Evolutionary conservation across 1,284 basidiomycete species (phyloP), one percentile per base, ranked within the genome.

Genomic region (Veloboletus limbatus): DNA sequence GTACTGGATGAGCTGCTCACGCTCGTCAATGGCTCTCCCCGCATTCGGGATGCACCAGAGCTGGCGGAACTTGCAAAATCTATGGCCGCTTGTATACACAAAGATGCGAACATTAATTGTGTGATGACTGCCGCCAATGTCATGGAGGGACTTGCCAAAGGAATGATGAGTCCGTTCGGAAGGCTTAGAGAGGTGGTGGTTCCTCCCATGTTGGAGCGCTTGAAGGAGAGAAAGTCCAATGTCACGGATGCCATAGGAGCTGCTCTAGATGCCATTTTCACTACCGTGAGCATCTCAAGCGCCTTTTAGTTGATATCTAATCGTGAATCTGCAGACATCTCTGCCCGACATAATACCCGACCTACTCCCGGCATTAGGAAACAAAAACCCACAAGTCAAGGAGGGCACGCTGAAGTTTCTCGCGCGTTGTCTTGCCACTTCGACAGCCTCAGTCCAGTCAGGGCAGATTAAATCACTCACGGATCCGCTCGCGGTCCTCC

Each of bases 381-480:
- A 88, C 53, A 99, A 99, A 74, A 99, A 98, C 63, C 97, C 97
- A 1, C 92, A 97, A 66, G 92, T 98, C 35, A 97, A 97, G 64
- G 92, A 97, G 66, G 91, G 93, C 13, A 87, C 94, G 0, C 73
- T 97, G 54, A 92, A 90, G 59, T 98, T 97, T 63, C 72, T 98
- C 17, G 81, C 78, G 16, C 82, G 97, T 37, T 91, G 85, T 61
- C 78, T 99, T 36, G 72, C 82, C 2, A 85, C 82, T 0, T 81
- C 84, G 1, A 76, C 76, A 13, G 75, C 78, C 13, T 82, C 92
- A 1, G 76, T 93, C 14, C 76, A 78, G 34, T 79, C 83, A 35
- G 72, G 78, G 3, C 92, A 96, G 58, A 73, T 98, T 55, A 96
- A 97, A 63, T 79, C 85, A 1, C 71, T 97, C 30, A 85, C 91